Evolutionary conservation across 768 basidiomycete species (phyloP).

Genomic region (Strobilomyces confusus): DNA sequence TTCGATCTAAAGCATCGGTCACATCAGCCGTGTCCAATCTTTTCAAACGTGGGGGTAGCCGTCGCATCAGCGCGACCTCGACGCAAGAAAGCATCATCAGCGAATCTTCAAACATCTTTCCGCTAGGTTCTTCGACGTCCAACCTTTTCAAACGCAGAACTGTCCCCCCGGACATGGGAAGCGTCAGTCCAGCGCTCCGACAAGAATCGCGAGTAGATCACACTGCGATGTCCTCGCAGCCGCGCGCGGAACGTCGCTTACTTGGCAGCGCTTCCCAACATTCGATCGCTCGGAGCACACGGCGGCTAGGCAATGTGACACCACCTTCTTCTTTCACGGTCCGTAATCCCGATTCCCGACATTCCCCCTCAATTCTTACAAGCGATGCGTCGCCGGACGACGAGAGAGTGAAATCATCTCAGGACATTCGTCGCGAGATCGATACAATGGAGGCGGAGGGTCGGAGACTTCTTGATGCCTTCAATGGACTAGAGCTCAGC

Average conservation of each 20-base stretch:
- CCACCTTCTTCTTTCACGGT: constrained; percentile 57
- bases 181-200: constrained; percentile 4
- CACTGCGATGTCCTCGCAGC: constrained; percentile 43
- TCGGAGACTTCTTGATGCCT: constrained; percentile 69
- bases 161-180: constrained; percentile 41
- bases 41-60: constrained; percentile 45
- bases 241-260: constrained; percentile 29
- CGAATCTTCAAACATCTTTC: constrained; percentile 43
- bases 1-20: constrained; percentile 50
- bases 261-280: constrained; percentile 31
- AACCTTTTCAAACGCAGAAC: constrained; percentile 43
- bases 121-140: constrained; percentile 25
- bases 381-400: constrained; percentile 46
- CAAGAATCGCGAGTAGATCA: constrained; percentile 39
- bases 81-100: constrained; percentile 40
- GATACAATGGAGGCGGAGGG: constrained; percentile 67
- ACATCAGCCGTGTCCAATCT: constrained; percentile 49
- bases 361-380: constrained; percentile 30
- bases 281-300: constrained; percentile 42
- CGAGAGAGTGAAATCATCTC: constrained; percentile 53
- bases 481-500: constrained; percentile 72
- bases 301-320: constrained; percentile 38
- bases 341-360: constrained; percentile 34
- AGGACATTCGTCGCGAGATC: constrained; percentile 65
- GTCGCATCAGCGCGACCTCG: constrained; percentile 30